Conservation (phyloP, 305 asterid genomes). For the Fraxinus velutina region DNA sequence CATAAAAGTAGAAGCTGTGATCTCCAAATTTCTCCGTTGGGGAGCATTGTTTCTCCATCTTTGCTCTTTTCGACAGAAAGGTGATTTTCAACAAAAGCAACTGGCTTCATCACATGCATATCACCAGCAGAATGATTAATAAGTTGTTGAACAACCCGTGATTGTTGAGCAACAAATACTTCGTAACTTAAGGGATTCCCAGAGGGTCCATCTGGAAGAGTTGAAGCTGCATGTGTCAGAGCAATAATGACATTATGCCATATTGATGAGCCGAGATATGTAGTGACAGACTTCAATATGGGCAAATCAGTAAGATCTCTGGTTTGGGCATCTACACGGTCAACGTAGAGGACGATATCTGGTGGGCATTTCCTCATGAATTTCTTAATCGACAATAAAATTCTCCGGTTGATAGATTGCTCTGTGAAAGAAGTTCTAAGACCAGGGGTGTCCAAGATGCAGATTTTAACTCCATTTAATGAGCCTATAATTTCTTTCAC, state of each 20-base stretch:
- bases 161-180: conserved; percentile 41
- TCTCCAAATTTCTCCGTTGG: conserved; percentile 52
- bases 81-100: conserved; percentile 57
- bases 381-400: conserved; percentile 55
- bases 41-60: conserved; percentile 30
- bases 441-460: conserved; percentile 83
- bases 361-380: conserved; percentile 51
- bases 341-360: conserved; percentile 71
- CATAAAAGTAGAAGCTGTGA: conserved; percentile 54
- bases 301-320: conserved; percentile 51
- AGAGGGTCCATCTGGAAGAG: conserved; percentile 62
- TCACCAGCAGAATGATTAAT: conserved; percentile 41
- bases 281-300: conserved; percentile 45
- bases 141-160: conserved; percentile 39
- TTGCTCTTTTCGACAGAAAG: conserved; percentile 23
- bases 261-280: conserved; percentile 63
- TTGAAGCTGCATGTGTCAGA: conserved; percentile 67
- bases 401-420: conserved; percentile 45
- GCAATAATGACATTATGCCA: conserved; percentile 59
- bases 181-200: conserved; percentile 51
- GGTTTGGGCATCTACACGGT: conserved; percentile 60
- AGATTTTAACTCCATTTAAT: conserved; percentile 50
- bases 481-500: conserved; percentile 52
- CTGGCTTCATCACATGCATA: conserved; percentile 30
- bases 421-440: conserved; percentile 48